phyloP scores from a whole-genome alignment of 495 filamentous ascomycete genomes.

The Pyrenula aspistea region DNA sequence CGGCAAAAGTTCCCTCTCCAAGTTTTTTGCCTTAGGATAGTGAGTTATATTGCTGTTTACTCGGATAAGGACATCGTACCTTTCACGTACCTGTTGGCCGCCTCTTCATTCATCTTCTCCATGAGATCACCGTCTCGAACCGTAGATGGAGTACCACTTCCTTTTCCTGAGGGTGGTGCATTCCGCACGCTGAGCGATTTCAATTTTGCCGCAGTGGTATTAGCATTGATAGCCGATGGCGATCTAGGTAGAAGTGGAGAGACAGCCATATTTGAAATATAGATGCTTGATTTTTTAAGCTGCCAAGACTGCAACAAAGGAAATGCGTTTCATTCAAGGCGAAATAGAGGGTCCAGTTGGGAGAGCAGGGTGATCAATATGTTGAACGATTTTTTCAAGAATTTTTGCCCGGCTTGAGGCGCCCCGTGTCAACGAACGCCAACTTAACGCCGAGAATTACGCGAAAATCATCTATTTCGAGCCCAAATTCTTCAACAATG shows the following conservation, averaged over 20 bases:
- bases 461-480: too few species aligned
- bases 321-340: too few species aligned
- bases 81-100: slow-evolving; percentile 80
- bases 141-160: slow-evolving; percentile 3
- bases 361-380: too few species aligned
- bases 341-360: too few species aligned
- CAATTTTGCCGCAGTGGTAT: slow-evolving; percentile 25
- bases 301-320: too few species aligned
- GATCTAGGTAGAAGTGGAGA: slow-evolving; percentile 29
- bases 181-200: slow-evolving; percentile 25
- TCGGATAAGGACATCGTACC: slow-evolving; percentile 28
- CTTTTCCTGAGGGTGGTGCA: slow-evolving; percentile 9
- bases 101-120: slow-evolving; percentile 80
- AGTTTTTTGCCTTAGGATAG: slow-evolving; percentile 64
- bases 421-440: too few species aligned
- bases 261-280: slow-evolving; percentile 29
- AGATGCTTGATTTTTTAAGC: too few species aligned
- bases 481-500: too few species aligned
- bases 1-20: slow-evolving; percentile 93
- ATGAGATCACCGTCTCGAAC: slow-evolving; percentile 47
- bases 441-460: too few species aligned
- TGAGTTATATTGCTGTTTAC: slow-evolving; percentile 3
- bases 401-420: too few species aligned
- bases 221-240: slow-evolving; percentile 16
- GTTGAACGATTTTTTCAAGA: too few species aligned